A percentile compares a stretch with the other conserved stretches of the same genome.
Evolutionary conservation across 305 asterid genomes (phyloP).

Genomic region (Fraxinus albicans): DNA sequence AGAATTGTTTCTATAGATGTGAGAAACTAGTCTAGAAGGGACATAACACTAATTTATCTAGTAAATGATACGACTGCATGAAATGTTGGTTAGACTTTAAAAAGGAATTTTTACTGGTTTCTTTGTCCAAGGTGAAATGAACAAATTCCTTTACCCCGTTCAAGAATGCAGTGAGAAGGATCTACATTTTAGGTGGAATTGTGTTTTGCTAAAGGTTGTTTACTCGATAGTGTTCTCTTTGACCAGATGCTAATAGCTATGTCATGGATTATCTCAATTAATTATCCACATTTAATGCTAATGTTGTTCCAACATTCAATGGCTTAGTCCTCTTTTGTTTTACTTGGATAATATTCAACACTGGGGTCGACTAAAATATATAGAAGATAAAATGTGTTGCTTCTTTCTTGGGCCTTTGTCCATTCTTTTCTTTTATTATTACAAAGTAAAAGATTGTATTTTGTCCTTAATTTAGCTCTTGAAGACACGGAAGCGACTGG

Average conservation of each 20-base stretch:
- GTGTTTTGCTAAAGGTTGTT: not conserved
- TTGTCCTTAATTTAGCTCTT: conserved; percentile 52
- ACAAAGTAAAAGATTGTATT: not conserved
- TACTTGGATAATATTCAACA: not conserved
- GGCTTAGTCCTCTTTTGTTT: conserved; percentile 4
- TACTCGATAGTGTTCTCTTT: not conserved
- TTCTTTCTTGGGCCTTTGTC: not conserved
- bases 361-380: not conserved
- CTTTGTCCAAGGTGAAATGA: not conserved
- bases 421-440: conserved; percentile 15
- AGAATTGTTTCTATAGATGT: not conserved
- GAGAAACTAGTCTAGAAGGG: not conserved
- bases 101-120: not conserved
- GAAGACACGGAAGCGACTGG: conserved; percentile 79
- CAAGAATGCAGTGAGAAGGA: not conserved
- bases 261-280: not conserved
- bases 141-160: not conserved
- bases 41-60: not conserved
- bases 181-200: not conserved
- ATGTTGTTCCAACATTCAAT: not conserved
- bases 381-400: not conserved
- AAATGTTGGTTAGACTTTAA: not conserved
- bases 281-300: not conserved
- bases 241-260: not conserved
- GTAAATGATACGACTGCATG: not conserved